Evolutionary conservation across 441 rosid genomes (phyloP), one percentile per base, ranked within the genome.

Genomic region (Populus tomentosa): DNA sequence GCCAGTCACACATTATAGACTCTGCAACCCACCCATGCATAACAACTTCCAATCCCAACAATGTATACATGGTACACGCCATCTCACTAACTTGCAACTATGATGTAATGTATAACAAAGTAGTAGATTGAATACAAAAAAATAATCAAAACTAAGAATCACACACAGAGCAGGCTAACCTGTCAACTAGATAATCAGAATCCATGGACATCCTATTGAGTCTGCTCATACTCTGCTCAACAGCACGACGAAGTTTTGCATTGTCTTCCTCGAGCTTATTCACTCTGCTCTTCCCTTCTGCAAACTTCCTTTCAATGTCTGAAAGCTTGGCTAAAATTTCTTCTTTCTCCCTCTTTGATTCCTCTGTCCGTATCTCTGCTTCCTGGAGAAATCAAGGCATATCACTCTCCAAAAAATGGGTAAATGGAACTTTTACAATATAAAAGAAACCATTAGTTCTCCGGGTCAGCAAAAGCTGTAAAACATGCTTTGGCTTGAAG

Each of bases 121-220:
- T 28, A 9, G 23, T 38, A 6, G 3, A 26, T 10, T 0, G 13
- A 18, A 70, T 30, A 23, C 28, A 38, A 32, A 71, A 28, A 16
- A 11, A 18, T 2, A 7, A 67, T 40, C 14, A 42, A 20, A 68
- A 65, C 21, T 59, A 28, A 4, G 8, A 20, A 69, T n/a, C 61
- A 24, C 10, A 42, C 24, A n/a, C 9, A 63, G 42, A 74, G 69
- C 18, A 61, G 21, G 74, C 85, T 74, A 80, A 94, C 99, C 99
- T 92, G 91, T 96, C 98, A 73, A 92, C 97, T 21, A 94, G 91
- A 87, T 68, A 91, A 90, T 94, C 98, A 0, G 98, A 94, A 79
- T 96, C 98, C 88, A 91, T 35, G 23, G 98, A 94, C 98, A 96
- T 92, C 86, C 99, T 89, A 83, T 92, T 94, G 76, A 96, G 97